phyloP scores from a whole-genome alignment of 805 yeast genomes.

The Brettanomyces bruxellensis region DNA sequence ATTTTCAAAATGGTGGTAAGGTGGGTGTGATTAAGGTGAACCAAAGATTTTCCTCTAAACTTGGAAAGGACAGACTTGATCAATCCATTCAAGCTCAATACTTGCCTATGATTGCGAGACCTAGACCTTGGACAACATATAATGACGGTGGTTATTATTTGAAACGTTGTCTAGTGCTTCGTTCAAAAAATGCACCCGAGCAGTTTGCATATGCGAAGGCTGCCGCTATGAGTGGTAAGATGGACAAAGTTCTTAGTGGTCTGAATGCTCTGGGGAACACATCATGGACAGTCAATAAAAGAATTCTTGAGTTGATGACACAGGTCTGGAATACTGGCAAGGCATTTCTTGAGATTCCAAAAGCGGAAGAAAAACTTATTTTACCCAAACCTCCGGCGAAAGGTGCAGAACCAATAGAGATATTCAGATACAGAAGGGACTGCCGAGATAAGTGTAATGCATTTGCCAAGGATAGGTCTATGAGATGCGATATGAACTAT shows the following conservation, averaged over 20 bases:
- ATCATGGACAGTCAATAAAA: slow-evolving; percentile 85
- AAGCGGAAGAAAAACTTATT: slow-evolving; percentile 31
- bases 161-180: slow-evolving; percentile 52
- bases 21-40: slow-evolving; percentile 79
- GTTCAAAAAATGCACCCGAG: slow-evolving; percentile 81
- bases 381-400: slow-evolving; percentile 49
- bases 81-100: slow-evolving; percentile 71
- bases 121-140: slow-evolving; percentile 81
- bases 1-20: slow-evolving; percentile 67
- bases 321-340: slow-evolving; percentile 85
- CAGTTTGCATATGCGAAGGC: slow-evolving; percentile 83
- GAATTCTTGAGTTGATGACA: slow-evolving; percentile 58
- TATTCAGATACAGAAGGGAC: slow-evolving; percentile 57
- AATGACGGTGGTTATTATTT: slow-evolving; percentile 80
- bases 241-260: slow-evolving; percentile 67
- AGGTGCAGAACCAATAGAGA: slow-evolving; percentile 63
- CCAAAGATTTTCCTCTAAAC: slow-evolving; percentile 50
- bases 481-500: slow-evolving; percentile 89
- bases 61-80: slow-evolving; percentile 56
- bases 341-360: slow-evolving; percentile 64
- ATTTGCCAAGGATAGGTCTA: slow-evolving; percentile 64
- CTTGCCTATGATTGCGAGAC: slow-evolving; percentile 86
- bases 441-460: slow-evolving; percentile 51
- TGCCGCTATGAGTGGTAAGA: slow-evolving; percentile 60
- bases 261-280: slow-evolving; percentile 80